Evolutionary conservation across 768 basidiomycete genomes (phyloP).

Genomic region (Hysterangium stoloniferum): DNA sequence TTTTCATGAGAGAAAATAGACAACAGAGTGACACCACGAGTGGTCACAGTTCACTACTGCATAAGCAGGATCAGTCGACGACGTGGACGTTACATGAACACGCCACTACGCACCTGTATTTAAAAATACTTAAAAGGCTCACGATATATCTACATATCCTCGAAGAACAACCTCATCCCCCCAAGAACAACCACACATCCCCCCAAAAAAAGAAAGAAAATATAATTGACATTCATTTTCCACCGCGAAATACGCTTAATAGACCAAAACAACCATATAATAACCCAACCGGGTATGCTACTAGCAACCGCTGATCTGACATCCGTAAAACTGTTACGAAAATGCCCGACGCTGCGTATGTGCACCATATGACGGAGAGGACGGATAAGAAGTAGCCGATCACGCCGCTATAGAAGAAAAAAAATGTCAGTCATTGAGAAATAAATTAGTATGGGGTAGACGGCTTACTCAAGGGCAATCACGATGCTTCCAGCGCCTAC

Average conservation of each 20-base stretch:
- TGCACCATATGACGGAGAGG: slow-evolving; percentile 91
- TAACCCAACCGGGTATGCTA: slow-evolving; percentile 93
- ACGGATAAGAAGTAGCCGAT: slow-evolving; percentile 80
- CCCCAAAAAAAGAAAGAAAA: no score
- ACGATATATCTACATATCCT: no score
- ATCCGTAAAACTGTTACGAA: slow-evolving; percentile 93
- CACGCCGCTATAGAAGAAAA: slow-evolving; percentile 45
- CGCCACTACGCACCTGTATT: no score
- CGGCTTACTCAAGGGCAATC: slow-evolving; percentile 77
- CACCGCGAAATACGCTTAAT: slow-evolving; percentile 80
- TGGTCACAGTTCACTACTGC: no score
- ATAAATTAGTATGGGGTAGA: slow-evolving; percentile 4
- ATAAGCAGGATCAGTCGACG: no score
- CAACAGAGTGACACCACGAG: no score
- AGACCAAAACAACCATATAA: slow-evolving; percentile 93
- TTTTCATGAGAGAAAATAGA: no score
- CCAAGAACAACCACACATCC: no score
- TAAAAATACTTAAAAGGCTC: no score
- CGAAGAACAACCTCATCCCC: no score
- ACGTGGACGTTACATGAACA: no score
- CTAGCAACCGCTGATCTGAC: slow-evolving; percentile 90
- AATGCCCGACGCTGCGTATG: slow-evolving; percentile 90
- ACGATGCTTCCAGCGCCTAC: slow-evolving; percentile 85
- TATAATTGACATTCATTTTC: slow-evolving; percentile 13
- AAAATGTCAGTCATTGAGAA: slow-evolving; percentile 12